Percentiles rank a stretch among this genome's conserved stretches.
Evolutionary conservation across 73 alveolate genomes (phyloP).

Genomic region (Paramecium biaurelia): DNA sequence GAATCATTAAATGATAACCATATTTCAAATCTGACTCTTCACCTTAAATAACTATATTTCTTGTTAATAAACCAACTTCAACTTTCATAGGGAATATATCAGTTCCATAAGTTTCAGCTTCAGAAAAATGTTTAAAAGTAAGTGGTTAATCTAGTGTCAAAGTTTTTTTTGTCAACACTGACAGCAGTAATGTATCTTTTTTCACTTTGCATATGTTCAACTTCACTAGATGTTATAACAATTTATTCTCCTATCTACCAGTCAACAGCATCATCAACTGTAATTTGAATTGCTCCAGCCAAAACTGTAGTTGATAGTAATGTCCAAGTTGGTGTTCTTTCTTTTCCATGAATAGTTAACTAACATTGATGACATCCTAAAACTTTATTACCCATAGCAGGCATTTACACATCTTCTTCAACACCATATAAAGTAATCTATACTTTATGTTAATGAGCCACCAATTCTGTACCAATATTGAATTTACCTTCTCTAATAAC

Average conservation of each 20-base stretch:
- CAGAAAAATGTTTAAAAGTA: not conserved
- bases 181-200: conserved; percentile 61
- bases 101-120: conserved; percentile 47
- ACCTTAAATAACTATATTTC: conserved; percentile 83
- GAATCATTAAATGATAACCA: conserved; percentile 84
- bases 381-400: conserved; percentile 83
- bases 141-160: conserved; percentile 40
- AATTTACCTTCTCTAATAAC: conserved; percentile 74
- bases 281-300: conserved; percentile 64
- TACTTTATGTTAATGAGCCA: conserved; percentile 70
- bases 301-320: conserved; percentile 69
- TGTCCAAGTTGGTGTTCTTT: conserved; percentile 80
- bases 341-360: conserved; percentile 81
- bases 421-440: conserved; percentile 79
- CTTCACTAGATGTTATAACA: conserved; percentile 77
- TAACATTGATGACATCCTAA: conserved; percentile 74
- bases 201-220: conserved; percentile 76
- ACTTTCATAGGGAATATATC: conserved; percentile 75
- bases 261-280: conserved; percentile 67
- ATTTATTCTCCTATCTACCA: conserved; percentile 85
- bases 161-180: not conserved
- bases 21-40: conserved; percentile 68
- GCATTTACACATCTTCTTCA: conserved; percentile 67
- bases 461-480: conserved; percentile 81
- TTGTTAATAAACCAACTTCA: conserved; percentile 84